Conservation (phyloP, 768 basidiomycete genomes). For the Myochromella boudieri region DNA sequence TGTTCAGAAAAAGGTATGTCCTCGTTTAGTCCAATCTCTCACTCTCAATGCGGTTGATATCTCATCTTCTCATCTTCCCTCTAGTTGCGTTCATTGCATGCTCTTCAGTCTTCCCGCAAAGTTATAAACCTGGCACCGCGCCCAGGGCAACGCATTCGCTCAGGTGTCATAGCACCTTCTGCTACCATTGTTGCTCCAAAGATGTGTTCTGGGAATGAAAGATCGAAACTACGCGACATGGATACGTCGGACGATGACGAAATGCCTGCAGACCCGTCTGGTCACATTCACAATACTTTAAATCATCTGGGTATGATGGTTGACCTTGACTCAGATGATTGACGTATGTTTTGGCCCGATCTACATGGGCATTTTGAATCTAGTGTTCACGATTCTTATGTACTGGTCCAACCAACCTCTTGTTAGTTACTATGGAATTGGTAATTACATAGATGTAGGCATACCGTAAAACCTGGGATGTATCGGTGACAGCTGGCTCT, state of each 20-base stretch:
- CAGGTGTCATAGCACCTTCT: conserved; percentile 48
- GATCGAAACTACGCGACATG: conserved; percentile 20
- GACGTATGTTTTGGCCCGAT: too few species aligned
- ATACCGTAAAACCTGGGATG: too few species aligned
- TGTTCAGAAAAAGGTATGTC: conserved; percentile 58
- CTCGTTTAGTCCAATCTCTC: not conserved
- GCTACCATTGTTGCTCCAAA: conserved; percentile 4
- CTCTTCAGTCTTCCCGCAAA: conserved; percentile 48
- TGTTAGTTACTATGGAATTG: too few species aligned
- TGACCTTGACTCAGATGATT: conserved; percentile 49
- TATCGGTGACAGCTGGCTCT: too few species aligned
- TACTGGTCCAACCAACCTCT: too few species aligned
- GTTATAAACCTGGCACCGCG: conserved; percentile 59
- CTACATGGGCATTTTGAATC: too few species aligned
- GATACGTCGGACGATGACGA: conserved; percentile 30
- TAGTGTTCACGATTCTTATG: too few species aligned
- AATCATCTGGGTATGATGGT: conserved; percentile 37
- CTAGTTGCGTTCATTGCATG: conserved; percentile 59
- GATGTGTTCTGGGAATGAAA: not conserved
- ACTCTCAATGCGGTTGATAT: not conserved
- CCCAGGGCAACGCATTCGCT: conserved; percentile 64
- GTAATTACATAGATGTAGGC: too few species aligned
- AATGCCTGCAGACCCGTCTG: conserved; percentile 16
- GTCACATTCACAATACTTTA: too few species aligned
- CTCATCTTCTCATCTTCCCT: conserved; percentile 4